Percentiles rank a stretch among this genome's conserved stretches.
These are phyloP conservation scores for Penicillium samsonianum DNA, from an alignment of 495 filamentous ascomycete genomes.

Conservation along the genomic window DNA sequence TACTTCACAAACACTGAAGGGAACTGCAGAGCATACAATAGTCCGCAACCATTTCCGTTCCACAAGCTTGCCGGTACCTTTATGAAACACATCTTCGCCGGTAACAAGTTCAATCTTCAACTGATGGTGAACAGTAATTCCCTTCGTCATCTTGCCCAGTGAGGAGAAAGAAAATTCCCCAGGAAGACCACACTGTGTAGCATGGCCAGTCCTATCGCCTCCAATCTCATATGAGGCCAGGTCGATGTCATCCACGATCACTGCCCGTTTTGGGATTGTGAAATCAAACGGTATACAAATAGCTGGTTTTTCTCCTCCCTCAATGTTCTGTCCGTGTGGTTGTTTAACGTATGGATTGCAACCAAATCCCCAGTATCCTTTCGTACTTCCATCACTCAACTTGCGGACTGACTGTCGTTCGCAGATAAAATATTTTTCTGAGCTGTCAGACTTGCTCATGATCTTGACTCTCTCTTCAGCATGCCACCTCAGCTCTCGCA, in stretches of 20 bases:
- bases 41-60: not conserved
- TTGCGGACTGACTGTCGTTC: not conserved
- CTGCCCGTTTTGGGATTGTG: not conserved
- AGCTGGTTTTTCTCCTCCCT: not conserved
- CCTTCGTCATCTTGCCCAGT: not conserved
- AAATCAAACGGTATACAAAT: not conserved
- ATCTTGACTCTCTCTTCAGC: not conserved
- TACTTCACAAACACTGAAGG: slow-evolving; percentile 1
- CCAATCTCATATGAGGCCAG: not conserved
- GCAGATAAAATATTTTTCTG: not conserved
- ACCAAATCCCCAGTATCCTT: slow-evolving; percentile 1
- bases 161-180: too few relatives aligned
- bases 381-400: not conserved
- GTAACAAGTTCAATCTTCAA: slow-evolving; percentile 1
- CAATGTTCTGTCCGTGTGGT: not conserved
- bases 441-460: not conserved
- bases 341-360: not conserved
- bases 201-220: not conserved
- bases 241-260: slow-evolving; percentile 1
- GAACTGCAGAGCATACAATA: slow-evolving; percentile 1
- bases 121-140: not conserved
- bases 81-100: not conserved
- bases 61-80: not conserved
- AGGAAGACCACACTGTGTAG: not conserved
- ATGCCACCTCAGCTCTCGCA: slow-evolving; percentile 4